Evolutionary conservation across 2,329 filamentous ascomycete species (phyloP).

Genomic region (Tolypocladium amazonense): DNA sequence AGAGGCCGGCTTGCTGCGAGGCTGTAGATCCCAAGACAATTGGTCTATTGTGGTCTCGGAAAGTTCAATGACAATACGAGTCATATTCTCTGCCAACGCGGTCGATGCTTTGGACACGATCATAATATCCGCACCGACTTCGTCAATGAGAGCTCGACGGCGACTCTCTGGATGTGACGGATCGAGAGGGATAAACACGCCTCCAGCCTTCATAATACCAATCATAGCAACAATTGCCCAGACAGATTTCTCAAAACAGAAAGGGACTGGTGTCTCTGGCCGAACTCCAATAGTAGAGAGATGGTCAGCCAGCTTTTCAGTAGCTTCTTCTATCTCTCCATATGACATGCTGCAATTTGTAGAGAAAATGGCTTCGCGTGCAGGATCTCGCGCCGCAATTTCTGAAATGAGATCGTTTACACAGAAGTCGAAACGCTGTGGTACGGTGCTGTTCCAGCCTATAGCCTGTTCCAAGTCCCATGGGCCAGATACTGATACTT

Average conservation of each 20-base stretch:
- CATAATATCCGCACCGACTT: neutral
- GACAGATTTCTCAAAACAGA: slow-evolving; percentile 8
- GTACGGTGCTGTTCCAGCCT: neutral
- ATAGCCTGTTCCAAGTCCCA: neutral
- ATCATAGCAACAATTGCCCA: slow-evolving; percentile 11
- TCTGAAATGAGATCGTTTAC: slow-evolving; percentile 5
- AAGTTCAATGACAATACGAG: neutral
- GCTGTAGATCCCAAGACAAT: neutral
- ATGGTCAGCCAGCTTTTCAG: neutral
- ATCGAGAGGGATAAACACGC: neutral
- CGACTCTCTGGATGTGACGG: neutral
- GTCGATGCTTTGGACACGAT: neutral
- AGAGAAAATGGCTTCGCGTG: slow-evolving; percentile 2
- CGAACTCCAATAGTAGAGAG: neutral
- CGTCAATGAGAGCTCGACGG: neutral
- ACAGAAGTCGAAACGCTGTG: slow-evolving; percentile 12
- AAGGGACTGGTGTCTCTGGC: neutral
- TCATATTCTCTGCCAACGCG: neutral
- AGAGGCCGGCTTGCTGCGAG: neutral
- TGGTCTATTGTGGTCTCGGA: neutral
- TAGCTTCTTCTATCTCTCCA: slow-evolving; percentile 1
- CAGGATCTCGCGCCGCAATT: neutral
- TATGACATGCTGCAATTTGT: slow-evolving; percentile 3
- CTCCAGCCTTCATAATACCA: slow-evolving; percentile 15
- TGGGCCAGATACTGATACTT: neutral